Evolutionary conservation across 257 asterid species (phyloP), one percentile per base, ranked within the genome.

Genomic region (Nicotiana otophora): DNA sequence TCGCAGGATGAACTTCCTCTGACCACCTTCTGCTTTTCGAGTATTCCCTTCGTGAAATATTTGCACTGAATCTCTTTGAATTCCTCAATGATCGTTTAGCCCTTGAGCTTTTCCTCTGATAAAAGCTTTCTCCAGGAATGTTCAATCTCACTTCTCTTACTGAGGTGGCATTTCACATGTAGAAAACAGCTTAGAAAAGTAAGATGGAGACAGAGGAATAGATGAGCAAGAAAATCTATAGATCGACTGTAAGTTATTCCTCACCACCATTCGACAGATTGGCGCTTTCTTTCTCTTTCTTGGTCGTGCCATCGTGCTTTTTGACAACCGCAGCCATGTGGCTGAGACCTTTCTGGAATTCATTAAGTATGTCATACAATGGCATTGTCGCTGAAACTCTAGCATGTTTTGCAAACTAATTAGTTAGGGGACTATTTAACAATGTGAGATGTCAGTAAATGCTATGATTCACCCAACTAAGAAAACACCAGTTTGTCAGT

Each of bases 311-410:
- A 76, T n/a, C 64, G 68, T 19, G 54, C 8, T 81, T 65, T 69
- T 88, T 90, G 39, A 91, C 92, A 80, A 92, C 95, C 60, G 87
- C 93, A 78, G 94, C 97, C 96, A 94, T 94, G 81, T 94, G 97
- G 88, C 95, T 91, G 34, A 92, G 94, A 80, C 97, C 98, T 84
- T 89, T 91, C 90, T 91, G 93, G 85, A 94, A 92, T 82, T 92
- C 94, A 88, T 90, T 92, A 80, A 94, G 77, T 75, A 92, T 88
- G 76, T 89, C 95, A 67, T 91, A 92, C 85, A 92, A 82, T 55
- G 94, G 85, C 86, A 84, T 84, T 26, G 84, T 76, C 80, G 83
- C 90, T 74, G 86, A 81, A 67, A 85, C 78, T 81, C 88, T 87
- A 53, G 26, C 33, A 83, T 33, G 84, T 60, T 70, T 1, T 39